A percentile compares a stretch with the other conserved stretches of the same genome.
Conservation (phyloP, 1,284 basidiomycete species). For the Peniophora sp. region DNA sequence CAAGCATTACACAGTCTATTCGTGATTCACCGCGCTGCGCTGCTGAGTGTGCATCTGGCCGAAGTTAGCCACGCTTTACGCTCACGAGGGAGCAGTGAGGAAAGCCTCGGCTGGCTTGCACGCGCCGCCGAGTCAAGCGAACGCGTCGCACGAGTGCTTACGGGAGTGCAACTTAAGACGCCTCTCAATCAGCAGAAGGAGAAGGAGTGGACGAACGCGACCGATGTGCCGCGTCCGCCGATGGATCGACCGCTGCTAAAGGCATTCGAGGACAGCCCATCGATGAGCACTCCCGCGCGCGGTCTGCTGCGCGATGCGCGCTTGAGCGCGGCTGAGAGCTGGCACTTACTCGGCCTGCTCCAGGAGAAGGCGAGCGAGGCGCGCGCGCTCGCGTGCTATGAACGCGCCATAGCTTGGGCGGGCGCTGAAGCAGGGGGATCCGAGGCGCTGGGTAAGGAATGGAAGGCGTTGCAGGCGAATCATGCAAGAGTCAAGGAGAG, state of each 20-base stretch:
- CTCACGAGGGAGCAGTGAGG: conserved; percentile 22
- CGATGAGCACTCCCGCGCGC: conserved; percentile 48
- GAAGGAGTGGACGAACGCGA: conserved; percentile 13
- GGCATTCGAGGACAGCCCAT: conserved; percentile 35
- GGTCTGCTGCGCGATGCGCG: conserved; percentile 61
- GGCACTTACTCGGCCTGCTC: conserved; percentile 51
- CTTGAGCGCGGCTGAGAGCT: conserved; percentile 62
- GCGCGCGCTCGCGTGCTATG: conserved; percentile 44
- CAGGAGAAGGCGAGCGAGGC: conserved; percentile 27
- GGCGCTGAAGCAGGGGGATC: conserved; percentile 43
- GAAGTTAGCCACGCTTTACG: conserved; percentile 63
- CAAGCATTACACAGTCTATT: conserved; percentile 61
- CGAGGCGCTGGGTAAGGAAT: conserved; percentile 47
- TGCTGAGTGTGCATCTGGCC: conserved; percentile 68
- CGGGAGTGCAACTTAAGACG: conserved; percentile 30
- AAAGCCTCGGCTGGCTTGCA: conserved; percentile 50
- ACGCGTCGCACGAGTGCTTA: conserved; percentile 49
- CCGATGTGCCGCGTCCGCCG: conserved; percentile 35
- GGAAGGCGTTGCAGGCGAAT: conserved; percentile 43
- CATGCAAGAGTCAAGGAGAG: conserved; percentile 33
- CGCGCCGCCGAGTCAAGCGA: conserved; percentile 63
- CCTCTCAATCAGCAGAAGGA: conserved; percentile 24
- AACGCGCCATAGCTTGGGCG: conserved; percentile 58
- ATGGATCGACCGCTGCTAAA: conserved; percentile 33
- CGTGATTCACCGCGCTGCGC: conserved; percentile 63